Base-by-base conservation (phyloP, 164 flowering plant genomes). In the Vitis riparia region DNA sequence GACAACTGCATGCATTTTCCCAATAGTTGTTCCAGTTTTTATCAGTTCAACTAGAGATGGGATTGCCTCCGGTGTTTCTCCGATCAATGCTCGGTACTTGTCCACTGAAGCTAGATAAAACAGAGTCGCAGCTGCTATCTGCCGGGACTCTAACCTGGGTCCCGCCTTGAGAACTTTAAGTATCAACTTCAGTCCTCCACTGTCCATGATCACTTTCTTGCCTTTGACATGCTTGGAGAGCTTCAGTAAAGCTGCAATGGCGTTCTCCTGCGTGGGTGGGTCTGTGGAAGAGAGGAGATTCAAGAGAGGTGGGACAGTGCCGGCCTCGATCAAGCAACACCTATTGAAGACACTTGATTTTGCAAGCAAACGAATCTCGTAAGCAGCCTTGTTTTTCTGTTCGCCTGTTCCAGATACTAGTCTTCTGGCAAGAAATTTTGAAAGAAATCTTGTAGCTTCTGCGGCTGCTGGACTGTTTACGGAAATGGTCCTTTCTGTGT, bases 1-100 rank as follows among this genome's bases (percentile, higher is more conserved):
- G 3, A 81, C 88, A n/a, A 88, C 72, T 0, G 94, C 88, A 55
- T 92, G 90, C 85, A 87, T 92, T 73, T 88, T 87, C 12, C 96
- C 96, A 9, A 88, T 77, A 8, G 74, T 15, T 8, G 79, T 75
- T 0, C 92, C 96, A 0, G 74, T 71, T 53, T 68, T 67, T 51
- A 94, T 74, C 53, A 91, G 75, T n/a, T 81, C 84, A 14, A 89
- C 84, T 11, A 94, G 80, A 5, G 81, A 78, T 8, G 89, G 85
- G 59, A 92, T 83, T 1, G 88, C 86, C 14, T 78, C 88, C 0
- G 80, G 84, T 1, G 70, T 78, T 69, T 86, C 87, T 29, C 97
- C 97, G 1, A 94, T 87, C 65, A 81, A 0, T 70, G 70, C 76
- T 17, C 90, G 82, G 71, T 83, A 79, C 37, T 84, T 87, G 13